Percentiles rank a stretch among this genome's conserved stretches.
These are phyloP conservation scores for Podila horticola DNA, from an alignment of 192 early-diverging fungal species.

Conservation along the genomic window DNA sequence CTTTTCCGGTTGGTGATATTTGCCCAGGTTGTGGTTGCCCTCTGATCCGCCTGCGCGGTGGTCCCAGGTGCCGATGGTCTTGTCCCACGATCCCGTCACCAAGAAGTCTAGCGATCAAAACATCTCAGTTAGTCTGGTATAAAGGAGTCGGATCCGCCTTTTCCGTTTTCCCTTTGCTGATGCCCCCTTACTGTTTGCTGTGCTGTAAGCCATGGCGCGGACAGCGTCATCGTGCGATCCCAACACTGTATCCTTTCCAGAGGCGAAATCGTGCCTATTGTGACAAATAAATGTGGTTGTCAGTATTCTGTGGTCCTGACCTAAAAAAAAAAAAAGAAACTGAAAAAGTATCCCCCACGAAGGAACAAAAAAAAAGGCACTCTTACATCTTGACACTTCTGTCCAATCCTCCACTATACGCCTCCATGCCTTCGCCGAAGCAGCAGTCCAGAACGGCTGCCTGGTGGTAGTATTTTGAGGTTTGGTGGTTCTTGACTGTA, in stretches of 20 bases:
- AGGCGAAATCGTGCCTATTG: slow-evolving; percentile 71
- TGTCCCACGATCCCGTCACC: slow-evolving; percentile 95
- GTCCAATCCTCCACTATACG: slow-evolving; percentile 85
- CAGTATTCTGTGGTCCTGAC: background rate
- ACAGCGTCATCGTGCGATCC: slow-evolving; percentile 87
- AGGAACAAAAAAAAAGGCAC: background rate
- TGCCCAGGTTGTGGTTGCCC: slow-evolving; percentile 28
- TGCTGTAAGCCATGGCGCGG: slow-evolving; percentile 71
- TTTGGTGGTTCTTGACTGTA: slow-evolving; percentile 66
- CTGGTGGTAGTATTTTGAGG: slow-evolving; percentile 67
- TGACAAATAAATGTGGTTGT: background rate
- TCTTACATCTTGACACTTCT: slow-evolving; percentile 68
- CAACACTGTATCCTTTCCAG: slow-evolving; percentile 63
- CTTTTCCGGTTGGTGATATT: slow-evolving; percentile 74
- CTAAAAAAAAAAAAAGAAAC: background rate
- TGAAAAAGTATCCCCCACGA: background rate
- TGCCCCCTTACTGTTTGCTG: slow-evolving; percentile 51
- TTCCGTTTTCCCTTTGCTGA: no score
- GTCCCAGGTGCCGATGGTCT: slow-evolving; percentile 83
- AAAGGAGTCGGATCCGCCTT: background rate
- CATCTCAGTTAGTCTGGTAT: background rate
- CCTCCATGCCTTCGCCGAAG: slow-evolving; percentile 68
- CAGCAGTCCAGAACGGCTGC: slow-evolving; percentile 84
- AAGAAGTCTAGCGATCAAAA: slow-evolving; percentile 60
- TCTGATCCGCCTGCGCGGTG: slow-evolving; percentile 58